A percentile compares a stretch with the other conserved stretches of the same genome.
Evolutionary conservation across 345 rosid genomes (phyloP).

Genomic region (Viola odorata): DNA sequence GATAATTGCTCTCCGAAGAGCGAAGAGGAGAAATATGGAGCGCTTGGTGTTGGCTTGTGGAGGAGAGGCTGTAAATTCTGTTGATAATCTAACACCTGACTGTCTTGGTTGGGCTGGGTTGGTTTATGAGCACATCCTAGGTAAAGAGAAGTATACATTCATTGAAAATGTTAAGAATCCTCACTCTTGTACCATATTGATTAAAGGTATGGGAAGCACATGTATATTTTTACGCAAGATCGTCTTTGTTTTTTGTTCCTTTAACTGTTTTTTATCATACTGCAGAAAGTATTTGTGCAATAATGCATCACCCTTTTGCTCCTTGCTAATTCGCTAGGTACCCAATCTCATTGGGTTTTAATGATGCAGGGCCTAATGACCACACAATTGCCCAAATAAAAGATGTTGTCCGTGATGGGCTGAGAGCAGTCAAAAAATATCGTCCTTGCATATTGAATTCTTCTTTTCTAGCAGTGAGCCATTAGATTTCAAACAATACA

Average conservation of each 20-base stretch:
- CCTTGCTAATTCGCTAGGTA: no score
- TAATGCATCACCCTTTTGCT: no score
- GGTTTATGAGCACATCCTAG: slow-evolving; percentile 87
- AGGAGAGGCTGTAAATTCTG: slow-evolving; percentile 93
- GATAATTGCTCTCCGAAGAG: slow-evolving; percentile 97
- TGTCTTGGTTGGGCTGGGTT: slow-evolving; percentile 99
- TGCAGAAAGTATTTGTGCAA: no score
- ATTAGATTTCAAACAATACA: no score
- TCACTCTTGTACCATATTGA: slow-evolving; percentile 81
- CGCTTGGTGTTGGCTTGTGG: slow-evolving; percentile 93
- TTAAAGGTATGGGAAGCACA: slow-evolving; percentile 52
- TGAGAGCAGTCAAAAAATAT: slow-evolving; percentile 94
- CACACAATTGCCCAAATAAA: slow-evolving; percentile 98
- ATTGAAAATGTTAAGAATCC: slow-evolving; percentile 96
- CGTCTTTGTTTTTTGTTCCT: no score
- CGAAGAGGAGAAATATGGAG: slow-evolving; percentile 99
- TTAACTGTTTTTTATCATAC: no score
- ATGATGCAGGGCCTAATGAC: slow-evolving; percentile 78
- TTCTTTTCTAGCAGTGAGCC: no score
- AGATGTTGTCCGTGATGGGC: slow-evolving; percentile 95
- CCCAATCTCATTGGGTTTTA: neutral
- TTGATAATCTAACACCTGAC: slow-evolving; percentile 76
- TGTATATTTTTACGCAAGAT: no score
- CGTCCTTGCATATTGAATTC: no score
- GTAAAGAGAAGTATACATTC: slow-evolving; percentile 94